These are phyloP conservation scores for Coemansia biformis DNA, from an alignment of 192 early-diverging fungal species.

Conservation along the genomic window DNA sequence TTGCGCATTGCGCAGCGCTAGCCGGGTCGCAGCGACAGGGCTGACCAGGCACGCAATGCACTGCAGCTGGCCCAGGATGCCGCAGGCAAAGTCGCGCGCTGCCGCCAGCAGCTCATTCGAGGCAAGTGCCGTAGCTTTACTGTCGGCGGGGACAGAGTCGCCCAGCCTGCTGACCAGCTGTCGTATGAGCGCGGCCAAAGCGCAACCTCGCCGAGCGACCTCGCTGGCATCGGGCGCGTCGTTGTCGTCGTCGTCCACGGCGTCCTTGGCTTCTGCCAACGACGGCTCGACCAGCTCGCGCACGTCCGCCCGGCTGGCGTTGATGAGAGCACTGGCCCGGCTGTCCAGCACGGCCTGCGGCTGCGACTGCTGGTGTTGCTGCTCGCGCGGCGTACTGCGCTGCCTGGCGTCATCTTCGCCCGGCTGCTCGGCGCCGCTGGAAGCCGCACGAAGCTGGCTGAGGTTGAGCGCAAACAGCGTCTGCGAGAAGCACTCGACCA, in stretches of 20 bases:
- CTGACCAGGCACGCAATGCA: conserved; percentile 17
- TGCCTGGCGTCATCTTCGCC: not conserved
- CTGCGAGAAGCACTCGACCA: conserved; percentile 12
- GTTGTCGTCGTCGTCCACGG: not conserved
- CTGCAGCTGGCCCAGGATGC: conserved; percentile 34
- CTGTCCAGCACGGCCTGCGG: conserved; percentile 1
- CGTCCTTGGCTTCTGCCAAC: not conserved
- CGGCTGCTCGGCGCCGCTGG: not conserved
- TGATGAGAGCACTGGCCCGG: conserved; percentile 10
- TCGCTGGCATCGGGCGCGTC: not conserved
- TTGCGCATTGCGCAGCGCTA: conserved; percentile 18
- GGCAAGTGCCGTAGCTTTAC: conserved; percentile 1
- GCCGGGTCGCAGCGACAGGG: conserved; percentile 5
- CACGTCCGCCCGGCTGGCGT: conserved; percentile 1
- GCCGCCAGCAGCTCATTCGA: conserved; percentile 3
- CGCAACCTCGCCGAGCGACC: conserved; percentile 4
- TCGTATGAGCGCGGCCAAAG: conserved; percentile 18
- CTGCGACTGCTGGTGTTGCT: too few relatives aligned
- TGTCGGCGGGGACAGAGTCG: not conserved
- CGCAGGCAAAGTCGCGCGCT: conserved; percentile 22
- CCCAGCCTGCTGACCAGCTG: conserved; percentile 17
- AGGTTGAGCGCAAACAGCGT: conserved; percentile 16
- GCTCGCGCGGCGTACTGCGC: too few relatives aligned
- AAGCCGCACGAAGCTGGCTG: conserved; percentile 1
- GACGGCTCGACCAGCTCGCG: conserved; percentile 4